Conservation (phyloP, 2,329 filamentous ascomycete genomes). For the Fusarium fracticaudum region DNA sequence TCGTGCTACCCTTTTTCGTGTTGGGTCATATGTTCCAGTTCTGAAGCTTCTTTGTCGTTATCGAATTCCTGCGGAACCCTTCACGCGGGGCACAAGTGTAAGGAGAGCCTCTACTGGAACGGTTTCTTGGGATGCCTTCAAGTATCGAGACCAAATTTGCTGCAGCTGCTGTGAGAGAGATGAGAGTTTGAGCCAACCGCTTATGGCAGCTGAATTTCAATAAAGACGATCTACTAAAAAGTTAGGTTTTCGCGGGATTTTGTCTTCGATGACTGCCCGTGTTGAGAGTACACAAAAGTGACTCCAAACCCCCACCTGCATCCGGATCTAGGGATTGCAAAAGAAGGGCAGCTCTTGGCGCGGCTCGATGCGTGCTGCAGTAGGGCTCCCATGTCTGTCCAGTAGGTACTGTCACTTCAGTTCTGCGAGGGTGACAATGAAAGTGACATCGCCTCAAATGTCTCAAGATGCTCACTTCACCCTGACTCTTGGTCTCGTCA, state of each 20-base stretch:
- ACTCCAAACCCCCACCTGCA: conserved; percentile 31
- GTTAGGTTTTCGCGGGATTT: conserved; percentile 3
- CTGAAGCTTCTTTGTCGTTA: conserved; percentile 12
- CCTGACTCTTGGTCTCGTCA: conserved; percentile 32
- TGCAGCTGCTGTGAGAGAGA: not conserved
- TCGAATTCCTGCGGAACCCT: conserved; percentile 25
- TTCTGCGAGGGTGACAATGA: not conserved
- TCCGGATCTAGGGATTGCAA: conserved; percentile 32
- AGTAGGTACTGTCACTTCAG: not conserved
- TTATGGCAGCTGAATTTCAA: conserved; percentile 20
- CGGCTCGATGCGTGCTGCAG: conserved; percentile 22
- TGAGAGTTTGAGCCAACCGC: conserved; percentile 14
- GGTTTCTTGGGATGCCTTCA: not conserved
- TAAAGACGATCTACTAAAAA: not conserved
- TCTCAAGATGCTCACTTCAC: conserved; percentile 32
- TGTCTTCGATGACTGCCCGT: not conserved
- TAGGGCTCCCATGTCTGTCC: conserved; percentile 6
- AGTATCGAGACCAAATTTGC: not conserved
- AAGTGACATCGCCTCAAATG: not conserved
- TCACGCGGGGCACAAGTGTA: not conserved
- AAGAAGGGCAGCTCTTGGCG: conserved; percentile 28
- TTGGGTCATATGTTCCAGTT: conserved; percentile 20
- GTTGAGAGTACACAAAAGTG: not conserved
- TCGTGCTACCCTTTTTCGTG: conserved; percentile 23
- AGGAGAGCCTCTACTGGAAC: not conserved